Evolutionary conservation across 768 basidiomycete species (phyloP).

Genomic region (Boletus subcaerulescens): DNA sequence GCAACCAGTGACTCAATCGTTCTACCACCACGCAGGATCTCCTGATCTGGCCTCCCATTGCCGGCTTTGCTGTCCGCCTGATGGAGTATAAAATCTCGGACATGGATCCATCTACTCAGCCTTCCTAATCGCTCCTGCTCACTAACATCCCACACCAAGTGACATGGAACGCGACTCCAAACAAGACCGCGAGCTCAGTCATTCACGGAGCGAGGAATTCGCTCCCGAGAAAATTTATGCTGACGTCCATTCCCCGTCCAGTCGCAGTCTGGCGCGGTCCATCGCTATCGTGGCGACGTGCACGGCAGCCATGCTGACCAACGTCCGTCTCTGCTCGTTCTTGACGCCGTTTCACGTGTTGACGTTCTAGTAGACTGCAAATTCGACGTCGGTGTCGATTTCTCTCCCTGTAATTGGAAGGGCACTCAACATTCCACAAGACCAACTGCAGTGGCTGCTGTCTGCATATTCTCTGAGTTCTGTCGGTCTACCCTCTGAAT

Average conservation of each 20-base stretch:
- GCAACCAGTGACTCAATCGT: background rate
- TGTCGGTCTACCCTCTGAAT: slow-evolving; percentile 37
- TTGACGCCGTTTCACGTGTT: background rate
- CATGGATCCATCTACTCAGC: background rate
- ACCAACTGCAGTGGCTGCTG: slow-evolving; percentile 62
- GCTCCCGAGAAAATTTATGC: background rate
- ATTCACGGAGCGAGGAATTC: slow-evolving; percentile 4
- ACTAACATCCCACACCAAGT: background rate
- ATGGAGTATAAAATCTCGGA: slow-evolving; percentile 20
- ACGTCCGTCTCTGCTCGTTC: slow-evolving; percentile 23
- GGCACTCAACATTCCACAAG: slow-evolving; percentile 47
- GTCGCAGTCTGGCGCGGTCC: slow-evolving; percentile 26
- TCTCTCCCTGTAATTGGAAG: slow-evolving; percentile 51
- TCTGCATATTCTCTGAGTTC: slow-evolving; percentile 69
- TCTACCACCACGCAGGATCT: background rate
- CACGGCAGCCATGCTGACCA: slow-evolving; percentile 39
- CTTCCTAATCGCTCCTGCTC: background rate
- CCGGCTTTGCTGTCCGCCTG: background rate
- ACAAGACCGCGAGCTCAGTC: slow-evolving; percentile 13
- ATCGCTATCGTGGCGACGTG: slow-evolving; percentile 35
- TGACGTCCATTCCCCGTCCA: background rate
- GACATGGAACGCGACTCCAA: slow-evolving; percentile 7
- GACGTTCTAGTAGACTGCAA: slow-evolving; percentile 27
- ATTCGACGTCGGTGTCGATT: slow-evolving; percentile 46
- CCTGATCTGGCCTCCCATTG: background rate